Percentiles rank a stretch among this genome's conserved stretches.
Evolutionary conservation across 345 rosid species (phyloP).

Genomic region (Brassica cretica): DNA sequence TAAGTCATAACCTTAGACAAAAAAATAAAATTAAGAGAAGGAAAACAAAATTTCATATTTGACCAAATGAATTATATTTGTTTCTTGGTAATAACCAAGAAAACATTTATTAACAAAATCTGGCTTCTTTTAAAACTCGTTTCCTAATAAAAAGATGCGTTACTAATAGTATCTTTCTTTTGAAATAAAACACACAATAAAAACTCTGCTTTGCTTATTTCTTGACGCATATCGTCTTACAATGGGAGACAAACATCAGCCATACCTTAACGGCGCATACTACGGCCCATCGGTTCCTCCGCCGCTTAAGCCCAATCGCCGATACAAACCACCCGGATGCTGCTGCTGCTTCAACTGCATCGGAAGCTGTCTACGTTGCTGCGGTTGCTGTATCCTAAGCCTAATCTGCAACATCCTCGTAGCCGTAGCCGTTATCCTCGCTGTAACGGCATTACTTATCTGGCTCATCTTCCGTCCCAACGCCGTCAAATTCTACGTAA

Average conservation of each 20-base stretch:
- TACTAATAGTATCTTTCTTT: not conserved
- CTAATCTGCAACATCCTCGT: slow-evolving; percentile 51
- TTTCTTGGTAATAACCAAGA: not conserved
- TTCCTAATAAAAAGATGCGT: not conserved
- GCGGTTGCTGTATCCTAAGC: slow-evolving; percentile 62
- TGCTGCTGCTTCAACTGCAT: slow-evolving; percentile 47
- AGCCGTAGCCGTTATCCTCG: slow-evolving; percentile 41
- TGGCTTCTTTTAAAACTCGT: not conserved
- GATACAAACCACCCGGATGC: slow-evolving; percentile 46
- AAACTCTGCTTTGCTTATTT: not conserved
- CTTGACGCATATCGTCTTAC: slow-evolving; percentile 24
- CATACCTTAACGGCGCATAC: slow-evolving; percentile 61
- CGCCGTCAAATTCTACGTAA: slow-evolving; percentile 48
- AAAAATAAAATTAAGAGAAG: not conserved
- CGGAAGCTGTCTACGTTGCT: slow-evolving; percentile 31
- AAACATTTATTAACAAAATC: too few relatives aligned
- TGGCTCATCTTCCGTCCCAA: slow-evolving; percentile 74
- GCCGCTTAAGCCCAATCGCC: slow-evolving; percentile 37
- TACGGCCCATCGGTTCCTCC: slow-evolving; percentile 74
- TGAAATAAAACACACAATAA: slow-evolving; percentile 6
- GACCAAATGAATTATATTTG: slow-evolving; percentile 12
- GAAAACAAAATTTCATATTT: not conserved
- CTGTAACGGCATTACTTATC: slow-evolving; percentile 41
- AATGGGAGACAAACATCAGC: slow-evolving; percentile 34
- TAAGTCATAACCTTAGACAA: too few relatives aligned